Evolutionary conservation across 2,329 filamentous ascomycete species (phyloP), one percentile per base, ranked within the genome.

Genomic region (Blastomyces gilchristii): DNA sequence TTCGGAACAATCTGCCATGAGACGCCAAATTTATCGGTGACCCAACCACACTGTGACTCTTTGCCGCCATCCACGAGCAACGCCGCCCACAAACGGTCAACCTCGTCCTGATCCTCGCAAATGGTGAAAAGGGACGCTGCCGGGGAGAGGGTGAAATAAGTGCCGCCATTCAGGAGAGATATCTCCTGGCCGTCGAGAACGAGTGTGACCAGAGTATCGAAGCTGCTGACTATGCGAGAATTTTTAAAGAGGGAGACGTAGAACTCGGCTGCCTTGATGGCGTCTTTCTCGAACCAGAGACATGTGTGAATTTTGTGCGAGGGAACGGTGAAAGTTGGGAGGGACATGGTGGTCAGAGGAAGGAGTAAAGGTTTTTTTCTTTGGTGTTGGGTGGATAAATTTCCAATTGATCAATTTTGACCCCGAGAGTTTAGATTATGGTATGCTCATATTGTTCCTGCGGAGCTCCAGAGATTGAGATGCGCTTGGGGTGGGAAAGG

Each of bases 71-170:
- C 78, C 58, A 76, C 75, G 9, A 71, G 65, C 34, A 82, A 72
- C 69, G 72, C 76, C 14, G 72, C 73, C 77, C 77, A 82, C 68
- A 77, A 81, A 65, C 79, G 73, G 63, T 82, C 79, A 28, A 82
- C 71, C 67, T 82, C 79, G 0, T 69, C 75, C 69, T 81, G 79
- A 67, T 76, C 71, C 53, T 75, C 73, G 71, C 79, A 80, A 58
- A 75, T 70, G 67, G 81, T 71, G 68, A 76, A 74, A 68, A 81
- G 75, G 0, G 76, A 79, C 25, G 79, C 67, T 45, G 79, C 77
- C 41, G 74, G 72, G 66, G 63, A 77, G 68, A 77, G 76, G 28
- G 72, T 72, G 72, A 75, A 77, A 2, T 71, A 63, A 3, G 76
- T 73, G 0, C 78, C 78, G 63, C 79, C 79, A 65, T 81, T 80